These are phyloP conservation scores for Camellia granthamiana DNA, from an alignment of 148 eudicot genomes.

Conservation along the genomic window DNA sequence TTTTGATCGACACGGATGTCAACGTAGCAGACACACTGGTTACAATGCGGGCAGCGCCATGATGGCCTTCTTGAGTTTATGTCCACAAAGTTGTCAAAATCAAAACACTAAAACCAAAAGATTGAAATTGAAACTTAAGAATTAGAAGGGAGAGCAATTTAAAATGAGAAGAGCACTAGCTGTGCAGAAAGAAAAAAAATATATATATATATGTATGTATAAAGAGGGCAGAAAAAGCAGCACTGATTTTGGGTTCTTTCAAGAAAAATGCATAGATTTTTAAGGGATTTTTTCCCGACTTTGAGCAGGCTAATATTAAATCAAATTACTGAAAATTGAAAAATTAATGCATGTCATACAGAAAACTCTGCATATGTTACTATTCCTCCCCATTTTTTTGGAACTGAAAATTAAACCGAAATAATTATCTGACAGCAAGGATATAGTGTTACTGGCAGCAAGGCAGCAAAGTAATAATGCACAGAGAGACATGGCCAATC, in stretches of 20 bases:
- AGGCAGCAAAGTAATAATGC: background rate
- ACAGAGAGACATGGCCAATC: background rate
- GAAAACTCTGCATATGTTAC: background rate
- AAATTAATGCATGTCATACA: background rate
- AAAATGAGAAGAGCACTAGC: background rate
- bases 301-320: background rate
- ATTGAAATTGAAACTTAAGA: slow-evolving; percentile 10
- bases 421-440: background rate
- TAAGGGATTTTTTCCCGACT: background rate
- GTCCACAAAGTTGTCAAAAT: slow-evolving; percentile 67
- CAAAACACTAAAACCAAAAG: slow-evolving; percentile 61
- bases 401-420: background rate
- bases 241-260: slow-evolving; percentile 1
- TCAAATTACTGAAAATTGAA: background rate
- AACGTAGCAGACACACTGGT: slow-evolving; percentile 69
- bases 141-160: slow-evolving; percentile 1
- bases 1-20: slow-evolving; percentile 80
- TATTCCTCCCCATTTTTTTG: background rate
- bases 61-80: slow-evolving; percentile 76
- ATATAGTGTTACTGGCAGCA: too few species aligned
- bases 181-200: background rate
- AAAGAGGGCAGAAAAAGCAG: background rate
- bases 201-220: too few species aligned
- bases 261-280: background rate
- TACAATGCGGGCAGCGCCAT: slow-evolving; percentile 94